Conservation (phyloP, 1,139 yeast genomes). For the Yamadazyma mexicana region DNA sequence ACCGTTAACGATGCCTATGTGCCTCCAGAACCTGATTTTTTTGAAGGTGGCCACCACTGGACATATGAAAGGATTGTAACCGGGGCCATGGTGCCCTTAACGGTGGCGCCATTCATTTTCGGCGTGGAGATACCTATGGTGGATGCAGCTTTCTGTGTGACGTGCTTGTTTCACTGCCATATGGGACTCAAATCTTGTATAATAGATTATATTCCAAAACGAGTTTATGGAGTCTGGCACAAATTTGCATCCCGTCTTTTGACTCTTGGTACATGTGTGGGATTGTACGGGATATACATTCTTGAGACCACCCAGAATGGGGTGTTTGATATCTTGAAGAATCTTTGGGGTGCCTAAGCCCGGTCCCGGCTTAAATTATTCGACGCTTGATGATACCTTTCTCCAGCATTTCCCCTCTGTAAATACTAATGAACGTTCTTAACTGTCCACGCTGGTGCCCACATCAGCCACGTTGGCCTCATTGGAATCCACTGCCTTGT, state of each 20-base stretch:
- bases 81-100: conserved; percentile 61
- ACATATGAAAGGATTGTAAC: conserved; percentile 62
- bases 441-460: too few relatives aligned
- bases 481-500: too few relatives aligned
- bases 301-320: conserved; percentile 63
- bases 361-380: too few relatives aligned
- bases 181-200: conserved; percentile 79
- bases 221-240: conserved; percentile 72
- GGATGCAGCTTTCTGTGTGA: conserved; percentile 58
- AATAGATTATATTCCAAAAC: conserved; percentile 71
- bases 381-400: too few relatives aligned
- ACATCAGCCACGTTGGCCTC: too few relatives aligned
- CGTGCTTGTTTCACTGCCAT: conserved; percentile 62
- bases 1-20: conserved; percentile 74
- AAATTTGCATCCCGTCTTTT: conserved; percentile 61
- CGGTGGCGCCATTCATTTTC: conserved; percentile 60
- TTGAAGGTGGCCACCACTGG: conserved; percentile 76
- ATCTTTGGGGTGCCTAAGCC: conserved; percentile 42
- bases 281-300: conserved; percentile 67
- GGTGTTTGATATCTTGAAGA: conserved; percentile 44
- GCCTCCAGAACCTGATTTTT: conserved; percentile 54
- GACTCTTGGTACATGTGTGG: conserved; percentile 60
- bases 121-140: conserved; percentile 50
- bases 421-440: too few relatives aligned
- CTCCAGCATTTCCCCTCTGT: too few relatives aligned